Base-by-base conservation (phyloP, 1,139 yeast genomes). In the Saccharomycopsis hybrid region DNA sequence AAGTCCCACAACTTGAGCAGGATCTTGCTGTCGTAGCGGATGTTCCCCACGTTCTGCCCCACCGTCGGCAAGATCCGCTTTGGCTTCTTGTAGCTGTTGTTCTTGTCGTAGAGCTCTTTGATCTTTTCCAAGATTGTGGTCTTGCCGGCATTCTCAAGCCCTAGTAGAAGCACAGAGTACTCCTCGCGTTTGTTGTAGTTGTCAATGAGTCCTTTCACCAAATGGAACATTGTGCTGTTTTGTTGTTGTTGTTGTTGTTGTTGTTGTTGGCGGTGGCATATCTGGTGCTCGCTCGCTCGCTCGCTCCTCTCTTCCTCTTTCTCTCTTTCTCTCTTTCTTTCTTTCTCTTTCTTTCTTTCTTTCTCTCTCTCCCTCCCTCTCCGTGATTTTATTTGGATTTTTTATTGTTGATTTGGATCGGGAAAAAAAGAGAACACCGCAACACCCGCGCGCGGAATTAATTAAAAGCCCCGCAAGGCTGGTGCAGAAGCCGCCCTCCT, bases 71-170 rank as follows among this genome's bases (percentile, higher is more conserved):
- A 68, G 30, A 81, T 80, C 48, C 78, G 68, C 27, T 78, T 70
- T 1, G 75, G 72, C 46, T 69, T 70, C 50, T 68, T 66, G 46
- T 55, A 58, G 39, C 60, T 55, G 2, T 69, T 66, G 27, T 65
- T 65, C 11, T 74, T 66, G 8, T 69, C 68, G 58, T 76, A 80
- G 49, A 72, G 64, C 37, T 73, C 70, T 60, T 82, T 83, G 38
- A 81, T 64, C 54, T 78, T 74, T 61, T 83, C 90, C 38, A 86
- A 65, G 56, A 85, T 77, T 0, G 95, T 85, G 18, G 97, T 90
- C 64, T 92, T 92, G 2, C 98, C 98, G 0, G 97, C 96, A 70
- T 90, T 89, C 65, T 92, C 97, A 44, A 92, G 75, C 18, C 98
- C 98, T 32, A 92, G 71, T 40, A 92, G 85, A 41, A 92, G 72